phyloP scores from a whole-genome alignment of 1,139 yeast genomes.

The Blastobotrys persicus region DNA sequence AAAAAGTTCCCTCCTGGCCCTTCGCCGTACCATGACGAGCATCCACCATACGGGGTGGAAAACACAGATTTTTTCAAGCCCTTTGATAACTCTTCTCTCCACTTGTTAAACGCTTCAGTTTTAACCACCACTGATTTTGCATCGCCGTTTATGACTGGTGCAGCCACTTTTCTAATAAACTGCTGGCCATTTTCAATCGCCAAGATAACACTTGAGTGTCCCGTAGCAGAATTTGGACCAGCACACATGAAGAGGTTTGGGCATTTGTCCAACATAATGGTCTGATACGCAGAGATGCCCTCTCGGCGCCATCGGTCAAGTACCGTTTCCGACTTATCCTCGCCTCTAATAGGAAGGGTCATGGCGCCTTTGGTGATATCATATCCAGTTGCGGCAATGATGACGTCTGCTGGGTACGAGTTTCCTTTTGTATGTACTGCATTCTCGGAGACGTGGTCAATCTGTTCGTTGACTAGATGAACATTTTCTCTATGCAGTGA shows the following conservation, averaged over 20 bases:
- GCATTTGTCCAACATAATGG: conserved; percentile 18
- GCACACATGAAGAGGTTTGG: conserved; percentile 20
- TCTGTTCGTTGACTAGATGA: conserved; percentile 24
- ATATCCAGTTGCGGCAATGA: conserved; percentile 34
- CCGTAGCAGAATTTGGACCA: conserved; percentile 21
- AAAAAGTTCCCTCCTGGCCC: conserved; percentile 14
- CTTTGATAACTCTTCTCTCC: conserved; percentile 12
- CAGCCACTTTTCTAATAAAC: conserved; percentile 16
- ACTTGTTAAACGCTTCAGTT: conserved; percentile 17
- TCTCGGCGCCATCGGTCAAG: conserved; percentile 17
- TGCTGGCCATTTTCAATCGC: conserved; percentile 19
- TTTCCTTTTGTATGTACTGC: conserved; percentile 26
- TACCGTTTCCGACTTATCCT: conserved; percentile 13
- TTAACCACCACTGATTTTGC: conserved; percentile 16
- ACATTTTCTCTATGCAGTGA: conserved; percentile 29
- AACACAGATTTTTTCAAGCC: conserved; percentile 17
- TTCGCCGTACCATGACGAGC: conserved; percentile 20
- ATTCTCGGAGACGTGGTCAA: conserved; percentile 26
- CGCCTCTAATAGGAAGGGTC: conserved; percentile 15
- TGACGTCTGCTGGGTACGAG: conserved; percentile 30
- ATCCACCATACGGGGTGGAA: conserved; percentile 20
- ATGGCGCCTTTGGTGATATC: conserved; percentile 11
- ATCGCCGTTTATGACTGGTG: conserved; percentile 14
- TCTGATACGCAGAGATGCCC: conserved; percentile 21
- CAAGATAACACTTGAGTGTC: conserved; percentile 22